Evolutionary conservation across 1,139 yeast genomes (phyloP).

Genomic region (Kodamaea sp.): DNA sequence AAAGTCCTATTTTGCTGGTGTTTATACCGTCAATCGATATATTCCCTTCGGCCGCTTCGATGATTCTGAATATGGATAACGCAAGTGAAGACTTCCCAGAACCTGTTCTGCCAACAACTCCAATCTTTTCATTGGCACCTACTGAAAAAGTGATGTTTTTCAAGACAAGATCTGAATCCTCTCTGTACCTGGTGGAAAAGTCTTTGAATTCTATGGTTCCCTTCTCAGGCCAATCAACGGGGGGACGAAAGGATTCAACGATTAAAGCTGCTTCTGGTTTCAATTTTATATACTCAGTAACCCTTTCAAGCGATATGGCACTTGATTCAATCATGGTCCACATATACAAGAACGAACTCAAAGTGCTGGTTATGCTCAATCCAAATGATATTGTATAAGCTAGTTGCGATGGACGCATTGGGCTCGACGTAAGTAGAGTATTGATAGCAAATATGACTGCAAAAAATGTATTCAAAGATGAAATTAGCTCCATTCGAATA

Average conservation of each 20-base stretch:
- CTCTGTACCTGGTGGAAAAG: constrained; percentile 38
- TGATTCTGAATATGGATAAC: constrained; percentile 39
- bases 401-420: constrained; percentile 28
- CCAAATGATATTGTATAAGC: not conserved
- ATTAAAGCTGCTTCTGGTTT: constrained; percentile 37
- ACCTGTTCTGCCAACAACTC: constrained; percentile 47
- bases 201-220: constrained; percentile 32
- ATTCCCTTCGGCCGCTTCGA: constrained; percentile 35
- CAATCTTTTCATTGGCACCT: constrained; percentile 36
- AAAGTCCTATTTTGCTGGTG: constrained; percentile 35
- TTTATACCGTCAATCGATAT: constrained; percentile 35
- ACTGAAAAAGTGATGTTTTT: constrained; percentile 28
- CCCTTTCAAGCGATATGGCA: constrained; percentile 37
- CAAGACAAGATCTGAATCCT: constrained; percentile 34
- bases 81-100: constrained; percentile 44
- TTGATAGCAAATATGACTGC: constrained; percentile 36
- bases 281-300: constrained; percentile 36
- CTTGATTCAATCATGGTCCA: constrained; percentile 40
- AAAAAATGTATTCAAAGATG: constrained; percentile 25
- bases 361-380: constrained; percentile 27
- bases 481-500: not conserved
- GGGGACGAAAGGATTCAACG: constrained; percentile 29
- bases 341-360: constrained; percentile 33
- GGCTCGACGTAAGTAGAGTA: constrained; percentile 28
- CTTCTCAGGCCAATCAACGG: constrained; percentile 31